Base-by-base conservation (phyloP, 352 stramenopile genomes). In the Phytopythium litorale region DNA sequence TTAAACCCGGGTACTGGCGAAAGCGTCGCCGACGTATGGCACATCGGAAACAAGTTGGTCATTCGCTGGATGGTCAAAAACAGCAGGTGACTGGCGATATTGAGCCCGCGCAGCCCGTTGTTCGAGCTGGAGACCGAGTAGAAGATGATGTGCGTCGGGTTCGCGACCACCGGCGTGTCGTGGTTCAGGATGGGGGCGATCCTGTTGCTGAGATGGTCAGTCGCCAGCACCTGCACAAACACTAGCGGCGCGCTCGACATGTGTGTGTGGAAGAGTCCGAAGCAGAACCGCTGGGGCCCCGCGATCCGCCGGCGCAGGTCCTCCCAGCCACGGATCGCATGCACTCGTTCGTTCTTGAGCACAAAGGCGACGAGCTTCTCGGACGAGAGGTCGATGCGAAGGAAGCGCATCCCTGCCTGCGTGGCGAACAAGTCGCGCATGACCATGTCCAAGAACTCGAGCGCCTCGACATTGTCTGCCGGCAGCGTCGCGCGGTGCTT, bases 81-180 rank as follows among this genome's bases (percentile, higher is more conserved):
- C 19, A 95, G 63, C 57, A 95, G 65, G 28, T 95, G 86, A 30
- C 82, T 92, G 21, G 82, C 86, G 1, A 90, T 88, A 58, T 95
- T 95, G 25, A 95, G 60, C 40, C 86, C 86, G 0, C 81, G 82
- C n/a, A 95, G 73, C 16, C 86, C 86, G 19, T 66, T 64, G 63
- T 95, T 92, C 21, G 84, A 78, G 56, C 88, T 95, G 3, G 82
- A 92, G 16, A 95, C 88, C 19, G 86, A 88, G 56, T 95, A 95
- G 53, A 93, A 95, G 43, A 95, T 80, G n/a, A 89, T 82, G 58
- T 95, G 86, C 16, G 84, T 87, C 7, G 82, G 84, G 5, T 73
- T 75, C 23, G 55, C 58, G 30, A 80, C 63, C 15, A 75, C 62
- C 0, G 70, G 66, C 3, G 73, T 76, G 37, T 90, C 80, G 37